Base-by-base conservation (phyloP, 495 filamentous ascomycete species). In the Penicillium maclennaniae region DNA sequence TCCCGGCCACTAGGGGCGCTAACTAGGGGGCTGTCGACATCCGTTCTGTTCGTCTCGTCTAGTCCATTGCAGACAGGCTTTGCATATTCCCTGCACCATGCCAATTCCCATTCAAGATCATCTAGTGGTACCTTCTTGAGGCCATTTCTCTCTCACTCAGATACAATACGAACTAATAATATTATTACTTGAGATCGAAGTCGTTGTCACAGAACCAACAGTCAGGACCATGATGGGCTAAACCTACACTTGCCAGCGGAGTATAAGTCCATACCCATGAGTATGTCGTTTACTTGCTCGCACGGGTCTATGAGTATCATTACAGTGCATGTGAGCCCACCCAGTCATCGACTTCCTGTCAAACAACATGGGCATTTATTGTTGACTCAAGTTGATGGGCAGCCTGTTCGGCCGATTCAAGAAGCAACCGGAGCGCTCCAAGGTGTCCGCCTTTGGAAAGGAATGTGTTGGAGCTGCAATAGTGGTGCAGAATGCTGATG, bases 11-110 rank as follows among this genome's bases (percentile, higher is more conserved):
- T 45, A 17, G 53, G 45, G 36, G 31, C 38, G 14, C 6, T n/a
- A 21, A 44, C 27, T n/a, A 10, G 31, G 36, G 50, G 10, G 25
- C 51, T 59, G 56, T 49, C 50, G 16, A 51, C 49, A 51, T 39
- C 47, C 57, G 53, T 60, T 52, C 19, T 51, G 31, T 45, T 43
- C 28, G 47, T 51, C 43, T 47, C 20, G 40, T 40, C 56, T 60
- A 39, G 23, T 34, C 34, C 31, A 45, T 39, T 62, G 53, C 55
- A 60, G 60, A 15, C 43, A 36, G 40, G 39, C 54, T 42, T 16
- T 16, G 51, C 26, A 55, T 56, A 43, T 23, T 40, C 43, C 39
- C 40, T 53, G 59, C 39, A 59, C 45, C 25, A 21, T 28, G 45
- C 28, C 34, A 17, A 37, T 43, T 28, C 15, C 23, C 51, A 37